Percentiles rank a stretch among this genome's conserved stretches.
Conservation (phyloP, 2,329 filamentous ascomycete genomes). For the Diplodia scrobiculata region DNA sequence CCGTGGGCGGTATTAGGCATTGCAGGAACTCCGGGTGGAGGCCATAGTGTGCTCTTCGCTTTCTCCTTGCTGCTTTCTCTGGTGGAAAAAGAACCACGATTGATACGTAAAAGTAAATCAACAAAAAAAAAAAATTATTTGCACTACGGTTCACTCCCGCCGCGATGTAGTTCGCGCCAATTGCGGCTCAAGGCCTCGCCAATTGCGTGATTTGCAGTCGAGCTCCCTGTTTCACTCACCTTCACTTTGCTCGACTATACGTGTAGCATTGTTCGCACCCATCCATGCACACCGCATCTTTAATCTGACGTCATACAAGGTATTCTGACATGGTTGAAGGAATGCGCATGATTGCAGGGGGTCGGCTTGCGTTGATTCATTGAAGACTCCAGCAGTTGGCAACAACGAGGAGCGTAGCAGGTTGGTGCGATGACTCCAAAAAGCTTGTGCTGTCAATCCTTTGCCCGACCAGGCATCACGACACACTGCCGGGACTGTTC, state of each 20-base stretch:
- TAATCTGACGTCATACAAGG: conserved; percentile 13
- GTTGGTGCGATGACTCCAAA: background rate
- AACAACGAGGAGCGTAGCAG: background rate
- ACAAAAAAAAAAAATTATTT: background rate
- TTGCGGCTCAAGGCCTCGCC: background rate
- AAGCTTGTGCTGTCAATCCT: background rate
- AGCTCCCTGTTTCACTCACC: background rate
- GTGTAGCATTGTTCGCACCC: conserved; percentile 10
- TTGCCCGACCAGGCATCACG: background rate
- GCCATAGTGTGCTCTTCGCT: conserved; percentile 1
- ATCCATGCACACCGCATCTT: conserved; percentile 16
- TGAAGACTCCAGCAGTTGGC: background rate
- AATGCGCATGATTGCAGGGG: background rate
- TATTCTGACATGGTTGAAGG: conserved; percentile 2
- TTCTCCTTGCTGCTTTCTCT: background rate
- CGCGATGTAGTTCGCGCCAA: background rate
- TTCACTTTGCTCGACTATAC: conserved; percentile 6
- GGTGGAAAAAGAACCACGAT: background rate
- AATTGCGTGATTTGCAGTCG: background rate
- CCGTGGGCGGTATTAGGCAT: conserved; percentile 8
- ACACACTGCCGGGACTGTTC: background rate
- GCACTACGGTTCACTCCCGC: background rate
- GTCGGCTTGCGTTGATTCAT: conserved; percentile 8
- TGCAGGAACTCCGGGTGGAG: conserved; percentile 21
- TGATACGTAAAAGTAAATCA: conserved; percentile 6